Conservation (phyloP, 805 yeast genomes). For the Kuraishia piskuri region DNA sequence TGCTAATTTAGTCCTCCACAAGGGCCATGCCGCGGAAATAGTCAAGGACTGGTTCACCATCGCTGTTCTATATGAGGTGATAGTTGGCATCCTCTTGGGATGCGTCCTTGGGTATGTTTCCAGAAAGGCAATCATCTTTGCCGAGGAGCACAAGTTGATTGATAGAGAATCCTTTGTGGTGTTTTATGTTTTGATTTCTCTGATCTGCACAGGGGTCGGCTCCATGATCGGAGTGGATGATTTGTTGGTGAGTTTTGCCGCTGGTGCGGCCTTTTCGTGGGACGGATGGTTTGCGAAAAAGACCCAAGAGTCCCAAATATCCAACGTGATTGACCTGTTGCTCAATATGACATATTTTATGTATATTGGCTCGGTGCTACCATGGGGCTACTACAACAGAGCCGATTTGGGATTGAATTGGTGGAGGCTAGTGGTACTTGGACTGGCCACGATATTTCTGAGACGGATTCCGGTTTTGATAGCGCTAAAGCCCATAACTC, state of each 20-base stretch:
- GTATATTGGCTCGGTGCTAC: conserved; percentile 84
- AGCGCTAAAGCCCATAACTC: conserved; percentile 45
- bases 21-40: conserved; percentile 55
- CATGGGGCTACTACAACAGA: conserved; percentile 75
- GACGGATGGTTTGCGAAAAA: conserved; percentile 80
- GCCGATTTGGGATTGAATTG: conserved; percentile 52
- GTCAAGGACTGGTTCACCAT: conserved; percentile 74
- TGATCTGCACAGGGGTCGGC: conserved; percentile 85
- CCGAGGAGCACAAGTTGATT: conserved; percentile 59
- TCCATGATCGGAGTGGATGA: conserved; percentile 86
- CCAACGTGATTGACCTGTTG: conserved; percentile 81
- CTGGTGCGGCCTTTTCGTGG: conserved; percentile 93
- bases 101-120: conserved; percentile 61
- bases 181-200: conserved; percentile 72
- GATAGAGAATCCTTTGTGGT: conserved; percentile 87
- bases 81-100: conserved; percentile 73
- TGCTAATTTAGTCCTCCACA: conserved; percentile 54
- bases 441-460: conserved; percentile 33
- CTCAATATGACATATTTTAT: conserved; percentile 82
- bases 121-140: conserved; percentile 63
- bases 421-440: conserved; percentile 74
- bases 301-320: conserved; percentile 80
- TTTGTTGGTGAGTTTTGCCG: conserved; percentile 79
- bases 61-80: conserved; percentile 74
- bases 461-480: conserved; percentile 50